Evolutionary conservation across 2,329 filamentous ascomycete species (phyloP).

Genomic region (Aspergillus sojae): DNA sequence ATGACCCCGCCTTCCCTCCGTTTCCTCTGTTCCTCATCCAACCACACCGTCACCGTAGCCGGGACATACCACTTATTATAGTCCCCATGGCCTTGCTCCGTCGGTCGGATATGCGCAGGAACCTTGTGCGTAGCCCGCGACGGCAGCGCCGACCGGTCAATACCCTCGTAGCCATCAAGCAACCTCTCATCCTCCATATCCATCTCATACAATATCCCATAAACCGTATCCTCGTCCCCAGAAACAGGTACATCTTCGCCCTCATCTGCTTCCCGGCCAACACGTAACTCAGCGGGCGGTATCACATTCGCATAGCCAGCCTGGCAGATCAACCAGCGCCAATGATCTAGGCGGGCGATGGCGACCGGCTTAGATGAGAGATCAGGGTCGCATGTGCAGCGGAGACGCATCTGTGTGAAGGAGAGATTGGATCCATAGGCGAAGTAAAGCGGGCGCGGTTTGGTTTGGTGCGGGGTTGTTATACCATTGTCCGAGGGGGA

Average conservation of each 20-base stretch:
- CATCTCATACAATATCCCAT: constrained; percentile 46
- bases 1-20: constrained; percentile 17
- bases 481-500: constrained; percentile 24
- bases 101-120: constrained; percentile 25
- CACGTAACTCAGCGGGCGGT: constrained; percentile 27
- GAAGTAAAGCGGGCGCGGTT: constrained; percentile 42
- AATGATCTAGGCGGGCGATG: constrained; percentile 40
- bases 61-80: constrained; percentile 44
- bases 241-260: constrained; percentile 26
- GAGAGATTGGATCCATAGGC: constrained; percentile 50
- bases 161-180: constrained; percentile 44
- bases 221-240: constrained; percentile 34
- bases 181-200: constrained; percentile 36
- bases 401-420: constrained; percentile 42
- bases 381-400: constrained; percentile 36
- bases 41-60: constrained; percentile 34
- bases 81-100: constrained; percentile 35
- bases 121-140: constrained; percentile 12
- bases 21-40: constrained; percentile 26
- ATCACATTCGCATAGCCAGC: constrained; percentile 47
- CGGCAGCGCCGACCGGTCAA: constrained; percentile 27
- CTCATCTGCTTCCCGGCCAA: constrained; percentile 21
- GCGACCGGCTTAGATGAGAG: constrained; percentile 40
- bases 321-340: constrained; percentile 47
- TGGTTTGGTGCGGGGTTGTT: constrained; percentile 9